Conservation (phyloP, 768 basidiomycete genomes). For the Asterophora lycoperdoides region DNA sequence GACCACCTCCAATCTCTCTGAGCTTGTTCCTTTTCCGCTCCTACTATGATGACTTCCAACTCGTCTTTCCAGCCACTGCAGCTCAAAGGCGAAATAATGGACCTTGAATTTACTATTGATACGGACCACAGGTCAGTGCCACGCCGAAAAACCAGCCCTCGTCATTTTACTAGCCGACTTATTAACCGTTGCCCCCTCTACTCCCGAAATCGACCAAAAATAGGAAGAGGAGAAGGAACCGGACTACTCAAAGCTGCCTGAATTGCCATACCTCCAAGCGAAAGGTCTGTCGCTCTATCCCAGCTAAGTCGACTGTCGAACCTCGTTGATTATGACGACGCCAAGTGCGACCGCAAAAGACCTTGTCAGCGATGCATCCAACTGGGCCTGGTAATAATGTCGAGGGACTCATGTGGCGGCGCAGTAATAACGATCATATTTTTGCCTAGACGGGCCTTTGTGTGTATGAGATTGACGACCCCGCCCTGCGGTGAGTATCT, state of each 20-base stretch:
- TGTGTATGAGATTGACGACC: conserved; percentile 93
- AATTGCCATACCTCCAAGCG: conserved; percentile 94
- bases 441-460: conserved; percentile 77
- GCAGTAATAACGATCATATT: not conserved
- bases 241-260: conserved; percentile 84
- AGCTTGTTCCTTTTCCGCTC: conserved; percentile 46
- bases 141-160: conserved; percentile 14
- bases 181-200: conserved; percentile 46
- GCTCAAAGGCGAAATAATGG: conserved; percentile 74
- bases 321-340: conserved; percentile 12
- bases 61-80: conserved; percentile 50
- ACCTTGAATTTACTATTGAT: conserved; percentile 69
- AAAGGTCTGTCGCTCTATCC: conserved; percentile 51
- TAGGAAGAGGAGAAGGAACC: conserved; percentile 83
- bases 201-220: conserved; percentile 43
- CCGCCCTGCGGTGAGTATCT: conserved; percentile 59
- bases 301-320: conserved; percentile 9
- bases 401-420: conserved; percentile 6
- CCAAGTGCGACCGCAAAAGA: conserved; percentile 84
- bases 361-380: conserved; percentile 91
- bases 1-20: conserved; percentile 41
- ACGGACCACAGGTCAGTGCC: conserved; percentile 57
- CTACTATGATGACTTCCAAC: conserved; percentile 52
- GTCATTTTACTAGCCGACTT: conserved; percentile 41
- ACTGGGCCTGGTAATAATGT: conserved; percentile 66